Conservation (phyloP, 2,329 filamentous ascomycete genomes). For the Penicillium sclerotiorum region DNA sequence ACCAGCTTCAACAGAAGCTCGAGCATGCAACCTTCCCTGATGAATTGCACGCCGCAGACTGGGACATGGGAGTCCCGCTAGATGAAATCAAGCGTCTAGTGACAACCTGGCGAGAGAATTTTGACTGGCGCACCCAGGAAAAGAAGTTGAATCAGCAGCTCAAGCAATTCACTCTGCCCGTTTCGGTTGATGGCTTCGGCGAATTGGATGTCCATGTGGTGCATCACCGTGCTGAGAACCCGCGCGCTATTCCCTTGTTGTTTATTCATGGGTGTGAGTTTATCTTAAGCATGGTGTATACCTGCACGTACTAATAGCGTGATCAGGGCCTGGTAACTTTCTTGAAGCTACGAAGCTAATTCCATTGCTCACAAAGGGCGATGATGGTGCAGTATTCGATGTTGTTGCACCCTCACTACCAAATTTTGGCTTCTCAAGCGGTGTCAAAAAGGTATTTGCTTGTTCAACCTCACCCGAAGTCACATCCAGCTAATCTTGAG, state of each 20-base stretch:
- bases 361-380: conserved; percentile 45
- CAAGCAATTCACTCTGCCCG: conserved; percentile 59
- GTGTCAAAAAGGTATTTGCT: conserved; percentile 41
- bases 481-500: neutral
- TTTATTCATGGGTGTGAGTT: conserved; percentile 66
- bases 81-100: conserved; percentile 59
- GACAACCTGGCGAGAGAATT: conserved; percentile 58
- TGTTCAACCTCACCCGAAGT: too few species aligned
- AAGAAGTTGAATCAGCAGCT: conserved; percentile 59
- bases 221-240: conserved; percentile 56
- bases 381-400: conserved; percentile 51
- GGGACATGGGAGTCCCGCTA: conserved; percentile 64
- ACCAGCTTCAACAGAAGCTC: conserved; percentile 60
- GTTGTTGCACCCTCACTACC: conserved; percentile 59
- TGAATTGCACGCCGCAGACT: conserved; percentile 55
- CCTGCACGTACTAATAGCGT: too few species aligned
- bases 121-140: conserved; percentile 66
- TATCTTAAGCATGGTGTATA: too few species aligned
- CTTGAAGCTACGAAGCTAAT: conserved; percentile 55
- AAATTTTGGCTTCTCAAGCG: conserved; percentile 59
- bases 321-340: conserved; percentile 67
- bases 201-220: conserved; percentile 66
- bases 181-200: conserved; percentile 62
- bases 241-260: conserved; percentile 63
- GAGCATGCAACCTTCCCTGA: conserved; percentile 58